Percentiles rank a stretch among this genome's conserved stretches.
Conservation (phyloP, 1,284 basidiomycete species). For the Leccinum subrobustum region DNA sequence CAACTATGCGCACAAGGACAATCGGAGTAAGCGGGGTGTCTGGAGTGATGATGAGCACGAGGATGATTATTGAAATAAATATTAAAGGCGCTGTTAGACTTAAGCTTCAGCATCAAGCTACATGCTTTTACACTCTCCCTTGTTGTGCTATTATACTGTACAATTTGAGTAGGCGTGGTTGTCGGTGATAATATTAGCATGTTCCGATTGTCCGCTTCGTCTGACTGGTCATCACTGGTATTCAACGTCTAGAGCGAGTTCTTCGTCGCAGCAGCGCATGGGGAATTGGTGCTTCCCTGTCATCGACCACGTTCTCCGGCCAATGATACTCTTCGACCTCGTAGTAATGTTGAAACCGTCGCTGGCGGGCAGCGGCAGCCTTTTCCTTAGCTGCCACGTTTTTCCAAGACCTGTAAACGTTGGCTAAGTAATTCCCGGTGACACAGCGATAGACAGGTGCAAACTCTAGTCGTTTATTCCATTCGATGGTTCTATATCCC, state of each 20-base stretch:
- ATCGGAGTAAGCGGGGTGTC: slow-evolving; percentile 12
- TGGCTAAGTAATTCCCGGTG: neutral
- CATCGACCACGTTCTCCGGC: slow-evolving; percentile 3
- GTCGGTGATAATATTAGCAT: neutral
- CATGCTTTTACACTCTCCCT: neutral
- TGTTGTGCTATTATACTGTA: neutral
- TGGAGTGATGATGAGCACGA: slow-evolving; percentile 30
- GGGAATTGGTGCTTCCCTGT: neutral
- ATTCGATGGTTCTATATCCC: slow-evolving; percentile 44
- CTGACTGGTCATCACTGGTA: slow-evolving; percentile 3
- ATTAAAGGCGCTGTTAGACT: neutral
- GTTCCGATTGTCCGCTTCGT: neutral
- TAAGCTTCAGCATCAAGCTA: neutral
- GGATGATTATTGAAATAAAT: slow-evolving; percentile 24
- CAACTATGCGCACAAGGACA: slow-evolving; percentile 27
- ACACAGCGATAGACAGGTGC: slow-evolving; percentile 12
- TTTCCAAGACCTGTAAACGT: slow-evolving; percentile 30
- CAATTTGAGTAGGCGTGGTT: slow-evolving; percentile 1
- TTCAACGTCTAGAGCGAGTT: slow-evolving; percentile 12
- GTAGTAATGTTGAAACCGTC: slow-evolving; percentile 15
- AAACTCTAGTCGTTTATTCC: slow-evolving; percentile 46
- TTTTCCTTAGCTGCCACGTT: slow-evolving; percentile 18
- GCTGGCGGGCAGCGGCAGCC: slow-evolving; percentile 2
- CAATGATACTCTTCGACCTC: slow-evolving; percentile 12
- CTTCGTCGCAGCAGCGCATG: slow-evolving; percentile 17